Conservation (phyloP, 202 grass and related monocot species). For the Miscanthus sacchariflorus region DNA sequence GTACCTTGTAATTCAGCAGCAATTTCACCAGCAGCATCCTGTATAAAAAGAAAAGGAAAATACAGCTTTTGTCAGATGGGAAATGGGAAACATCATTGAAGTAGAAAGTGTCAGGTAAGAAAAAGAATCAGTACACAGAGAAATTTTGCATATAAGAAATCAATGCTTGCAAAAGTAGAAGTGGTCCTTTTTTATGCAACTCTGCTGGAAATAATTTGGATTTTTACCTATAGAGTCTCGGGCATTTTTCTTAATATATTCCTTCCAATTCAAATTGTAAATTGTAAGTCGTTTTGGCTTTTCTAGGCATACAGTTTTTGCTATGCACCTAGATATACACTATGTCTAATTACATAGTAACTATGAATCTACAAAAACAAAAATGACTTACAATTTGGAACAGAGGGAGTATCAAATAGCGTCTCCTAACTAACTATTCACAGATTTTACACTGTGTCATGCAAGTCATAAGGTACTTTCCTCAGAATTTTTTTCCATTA, state of each 20-base stretch:
- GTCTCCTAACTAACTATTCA: slow-evolving; percentile 13
- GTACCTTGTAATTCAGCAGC: slow-evolving; percentile 85
- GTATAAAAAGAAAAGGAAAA: slow-evolving; percentile 25
- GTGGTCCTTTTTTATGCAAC: not conserved
- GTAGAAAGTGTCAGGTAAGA: slow-evolving; percentile 20
- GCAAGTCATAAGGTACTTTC: slow-evolving; percentile 8
- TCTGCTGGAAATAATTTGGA: slow-evolving; percentile 3
- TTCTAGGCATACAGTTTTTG: not conserved
- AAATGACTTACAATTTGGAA: not conserved
- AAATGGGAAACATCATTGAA: not conserved
- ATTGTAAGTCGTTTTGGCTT: not conserved
- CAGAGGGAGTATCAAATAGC: not conserved
- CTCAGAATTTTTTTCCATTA: not conserved
- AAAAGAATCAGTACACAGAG: slow-evolving; percentile 10
- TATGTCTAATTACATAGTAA: not conserved
- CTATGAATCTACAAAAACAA: not conserved
- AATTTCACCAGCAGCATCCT: slow-evolving; percentile 96
- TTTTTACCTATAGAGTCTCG: not conserved
- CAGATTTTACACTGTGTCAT: slow-evolving; percentile 7
- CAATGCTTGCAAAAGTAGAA: not conserved
- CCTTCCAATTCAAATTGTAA: not conserved
- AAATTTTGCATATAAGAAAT: not conserved
- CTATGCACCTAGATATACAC: not conserved
- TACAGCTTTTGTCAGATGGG: not conserved
- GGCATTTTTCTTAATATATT: not conserved